Evolutionary conservation across 2,329 filamentous ascomycete genomes (phyloP), one percentile per base, ranked within the genome.

Genomic region (Sporothrix brunneoviolacea): DNA sequence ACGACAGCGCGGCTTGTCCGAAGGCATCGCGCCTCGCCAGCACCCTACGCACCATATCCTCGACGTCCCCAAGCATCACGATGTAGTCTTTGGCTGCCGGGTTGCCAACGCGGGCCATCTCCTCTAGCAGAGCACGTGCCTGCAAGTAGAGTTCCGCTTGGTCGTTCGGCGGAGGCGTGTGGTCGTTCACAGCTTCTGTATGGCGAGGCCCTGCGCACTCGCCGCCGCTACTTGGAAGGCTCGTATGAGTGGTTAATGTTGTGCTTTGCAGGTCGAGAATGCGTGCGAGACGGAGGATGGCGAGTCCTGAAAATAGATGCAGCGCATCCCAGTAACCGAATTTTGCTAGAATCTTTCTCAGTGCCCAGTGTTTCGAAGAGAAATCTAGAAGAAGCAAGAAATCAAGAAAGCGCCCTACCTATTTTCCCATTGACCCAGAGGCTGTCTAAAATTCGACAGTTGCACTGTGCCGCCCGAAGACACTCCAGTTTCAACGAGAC

Each of bases 241-340:
- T 10, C 13, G 16, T 4, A 3, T 43, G 24, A 32, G 5, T 9
- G 40, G 27, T 16, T 30, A 15, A 32, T 22, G 30, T 18, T n/a
- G 28, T 40, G 4, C 19, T 38, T 6, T 30, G 32, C 8, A 19
- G 39, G 4, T 32, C 37, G 10, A 18, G 35, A 24, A 47, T 48
- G 8, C 37, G 51, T 2, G 57, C 51, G 5, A 61, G 43, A 2
- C 49, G 39, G 18, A 60, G 47, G 8, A 62, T 57, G 8, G 54
- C 54, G 0, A 61, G 41, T 37, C 56, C 47, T 1, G 60, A 61
- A 41, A 62, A 61, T 4, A 62, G 52, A 27, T 60, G 59, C 9
- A 61, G 54, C 1, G 57, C 58, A 18, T 61, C 56, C 57, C n/a
- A 62, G 21, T 60, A 60, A 5, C 59, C 57, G 15, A 57, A 61